These are phyloP conservation scores for Eutrema salsugineum DNA, from an alignment of 441 rosid genomes.

Conservation along the genomic window DNA sequence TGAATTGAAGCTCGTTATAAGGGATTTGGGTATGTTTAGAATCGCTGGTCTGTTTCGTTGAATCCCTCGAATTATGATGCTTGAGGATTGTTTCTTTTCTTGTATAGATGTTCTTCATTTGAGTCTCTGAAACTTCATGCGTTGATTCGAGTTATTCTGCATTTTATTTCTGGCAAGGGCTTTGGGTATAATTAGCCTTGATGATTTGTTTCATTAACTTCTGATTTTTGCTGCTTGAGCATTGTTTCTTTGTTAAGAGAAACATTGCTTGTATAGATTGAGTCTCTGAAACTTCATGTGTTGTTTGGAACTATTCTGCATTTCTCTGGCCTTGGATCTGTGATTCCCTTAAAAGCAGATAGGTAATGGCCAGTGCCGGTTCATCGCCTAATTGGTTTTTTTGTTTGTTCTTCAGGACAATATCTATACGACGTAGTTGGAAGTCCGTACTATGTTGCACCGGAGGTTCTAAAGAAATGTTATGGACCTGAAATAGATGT, in stretches of 20 bases:
- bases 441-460: constrained; percentile 40
- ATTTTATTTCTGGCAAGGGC: background rate
- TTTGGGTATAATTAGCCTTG: background rate
- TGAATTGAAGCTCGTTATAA: background rate
- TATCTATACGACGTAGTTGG: constrained; percentile 31
- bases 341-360: background rate
- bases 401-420: constrained; percentile 22
- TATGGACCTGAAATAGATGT: constrained; percentile 38
- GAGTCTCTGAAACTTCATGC: background rate
- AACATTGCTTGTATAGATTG: background rate
- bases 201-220: background rate
- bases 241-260: background rate
- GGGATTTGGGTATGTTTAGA: too few relatives aligned
- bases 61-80: background rate
- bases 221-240: background rate
- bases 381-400: background rate
- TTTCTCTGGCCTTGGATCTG: background rate
- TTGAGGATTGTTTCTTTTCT: background rate
- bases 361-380: background rate
- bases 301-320: background rate
- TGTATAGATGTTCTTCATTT: background rate
- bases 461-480: constrained; percentile 37
- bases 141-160: background rate
- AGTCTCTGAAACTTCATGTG: background rate
- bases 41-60: too few relatives aligned